These are phyloP conservation scores for Quercus agrifolia DNA, from an alignment of 306 rosid genomes.

Conservation along the genomic window DNA sequence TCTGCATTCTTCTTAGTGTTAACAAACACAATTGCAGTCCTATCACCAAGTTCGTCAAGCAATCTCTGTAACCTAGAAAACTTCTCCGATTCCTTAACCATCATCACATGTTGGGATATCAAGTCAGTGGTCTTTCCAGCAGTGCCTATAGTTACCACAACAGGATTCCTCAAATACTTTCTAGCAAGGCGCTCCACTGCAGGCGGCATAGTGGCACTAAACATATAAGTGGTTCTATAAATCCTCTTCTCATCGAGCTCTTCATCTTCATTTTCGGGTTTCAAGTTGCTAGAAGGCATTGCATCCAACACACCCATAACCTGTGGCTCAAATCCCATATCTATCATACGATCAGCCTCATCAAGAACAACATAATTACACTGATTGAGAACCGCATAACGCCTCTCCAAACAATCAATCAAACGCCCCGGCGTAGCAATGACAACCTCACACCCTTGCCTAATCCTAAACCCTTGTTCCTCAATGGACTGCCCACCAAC, in stretches of 20 bases:
- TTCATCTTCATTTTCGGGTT: slow-evolving; percentile 88
- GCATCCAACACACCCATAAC: slow-evolving; percentile 91
- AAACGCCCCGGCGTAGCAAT: slow-evolving; percentile 93
- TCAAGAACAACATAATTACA: slow-evolving; percentile 97
- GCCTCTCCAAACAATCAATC: slow-evolving; percentile 83
- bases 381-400: slow-evolving; percentile 83
- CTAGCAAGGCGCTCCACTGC: slow-evolving; percentile 88
- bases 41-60: slow-evolving; percentile 53
- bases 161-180: slow-evolving; percentile 88
- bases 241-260: slow-evolving; percentile 89
- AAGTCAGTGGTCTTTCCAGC: slow-evolving; percentile 86
- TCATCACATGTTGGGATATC: slow-evolving; percentile 72
- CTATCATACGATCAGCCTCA: slow-evolving; percentile 95
- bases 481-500: slow-evolving; percentile 95
- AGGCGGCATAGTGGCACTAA: slow-evolving; percentile 92
- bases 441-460: slow-evolving; percentile 90
- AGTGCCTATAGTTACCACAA: slow-evolving; percentile 81
- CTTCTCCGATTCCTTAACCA: slow-evolving; percentile 54
- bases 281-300: slow-evolving; percentile 91
- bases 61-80: slow-evolving; percentile 35
- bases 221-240: slow-evolving; percentile 89
- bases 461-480: slow-evolving; percentile 86
- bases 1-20: slow-evolving; percentile 58
- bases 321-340: slow-evolving; percentile 93
- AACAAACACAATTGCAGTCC: slow-evolving; percentile 57